Percentiles rank a stretch among this genome's conserved stretches.
These are phyloP conservation scores for Boletus rubroflammeus DNA, from an alignment of 768 basidiomycete species.

Conservation along the genomic window DNA sequence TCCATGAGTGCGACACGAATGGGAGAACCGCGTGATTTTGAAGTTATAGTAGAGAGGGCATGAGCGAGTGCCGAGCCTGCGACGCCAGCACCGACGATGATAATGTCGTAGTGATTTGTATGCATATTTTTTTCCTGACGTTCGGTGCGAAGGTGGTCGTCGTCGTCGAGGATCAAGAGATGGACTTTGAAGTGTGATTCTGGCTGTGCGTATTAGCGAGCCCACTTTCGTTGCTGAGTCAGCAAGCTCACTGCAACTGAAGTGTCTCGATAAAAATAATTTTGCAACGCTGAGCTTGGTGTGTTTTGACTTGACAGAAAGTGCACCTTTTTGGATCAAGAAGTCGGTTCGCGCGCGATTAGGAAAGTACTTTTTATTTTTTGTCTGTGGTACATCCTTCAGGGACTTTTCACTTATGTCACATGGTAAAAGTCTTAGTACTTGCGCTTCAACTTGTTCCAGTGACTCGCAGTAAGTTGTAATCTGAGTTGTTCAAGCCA, in stretches of 20 bases:
- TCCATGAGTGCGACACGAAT: conserved; percentile 84
- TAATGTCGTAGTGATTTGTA: conserved; percentile 55
- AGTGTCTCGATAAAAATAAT: no score
- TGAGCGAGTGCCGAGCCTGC: conserved; percentile 87
- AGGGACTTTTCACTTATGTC: conserved; percentile 7
- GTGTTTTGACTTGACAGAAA: neutral
- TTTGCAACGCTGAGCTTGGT: neutral
- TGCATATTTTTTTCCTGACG: conserved; percentile 7
- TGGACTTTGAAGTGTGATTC: neutral
- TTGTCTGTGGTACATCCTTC: neutral
- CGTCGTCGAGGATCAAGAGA: neutral
- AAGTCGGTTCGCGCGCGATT: neutral
- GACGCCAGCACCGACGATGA: conserved; percentile 91
- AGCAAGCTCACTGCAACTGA: conserved; percentile 2
- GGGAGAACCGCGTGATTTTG: conserved; percentile 43
- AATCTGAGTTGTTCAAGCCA: conserved; percentile 1
- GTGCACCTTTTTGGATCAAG: neutral
- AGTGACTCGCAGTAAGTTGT: neutral
- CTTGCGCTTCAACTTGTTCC: neutral
- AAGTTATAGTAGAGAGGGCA: conserved; percentile 62
- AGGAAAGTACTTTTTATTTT: no score
- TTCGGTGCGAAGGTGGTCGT: neutral
- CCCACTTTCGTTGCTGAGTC: conserved; percentile 11
- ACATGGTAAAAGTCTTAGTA: no score
- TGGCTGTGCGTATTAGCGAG: neutral